Base-by-base conservation (phyloP, 345 rosid species). In the Nephelium lappaceum region DNA sequence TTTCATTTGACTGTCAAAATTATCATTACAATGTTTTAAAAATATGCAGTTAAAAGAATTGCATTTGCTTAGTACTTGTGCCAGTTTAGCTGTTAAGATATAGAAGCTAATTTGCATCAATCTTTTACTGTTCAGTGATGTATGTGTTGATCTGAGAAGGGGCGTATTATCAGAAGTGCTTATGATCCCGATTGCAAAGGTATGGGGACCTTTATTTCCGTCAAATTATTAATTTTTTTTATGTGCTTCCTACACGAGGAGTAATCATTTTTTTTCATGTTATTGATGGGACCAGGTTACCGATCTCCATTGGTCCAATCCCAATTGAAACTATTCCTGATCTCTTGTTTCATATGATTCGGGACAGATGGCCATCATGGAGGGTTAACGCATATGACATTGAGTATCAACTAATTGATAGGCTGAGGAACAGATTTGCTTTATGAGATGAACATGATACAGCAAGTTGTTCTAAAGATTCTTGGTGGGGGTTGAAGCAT, bases 131-230 rank as follows among this genome's bases (percentile, higher is more conserved):
- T 82, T 58, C 82, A 94, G 97, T 94, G 76, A 92, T 96, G 84
- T 94, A 92, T 81, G 97, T 96, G 92, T 96, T 78, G 97, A 96
- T 78, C 84, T 96, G 76, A 86, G 83, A 84, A 83, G 91, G 84
- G 98, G 87, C 62, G 77, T 96, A 88, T 79, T 96, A 94, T 85
- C 99, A 96, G 87, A 96, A 96, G 86, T 96, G 99, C 79, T n/a
- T 86, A 96, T 63, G 98, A 96, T 85, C 97, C 98, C 80, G 97
- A 96, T 79, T 96, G 99, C 87, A 90, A 82, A 85, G 98, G 99
- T 96, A 71, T 71, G n/a, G 60, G 23, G 36, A 47, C 51, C 64
- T 71, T 61, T 21, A 51, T 19, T 47, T 66, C 27, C 16, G 11
- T 43, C 25, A 47, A 15, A 19, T 71, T 74, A 23, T 78, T 45